These are phyloP conservation scores for Dacryopinax primogenitus DNA, from an alignment of 768 basidiomycete species.

Conservation along the genomic window DNA sequence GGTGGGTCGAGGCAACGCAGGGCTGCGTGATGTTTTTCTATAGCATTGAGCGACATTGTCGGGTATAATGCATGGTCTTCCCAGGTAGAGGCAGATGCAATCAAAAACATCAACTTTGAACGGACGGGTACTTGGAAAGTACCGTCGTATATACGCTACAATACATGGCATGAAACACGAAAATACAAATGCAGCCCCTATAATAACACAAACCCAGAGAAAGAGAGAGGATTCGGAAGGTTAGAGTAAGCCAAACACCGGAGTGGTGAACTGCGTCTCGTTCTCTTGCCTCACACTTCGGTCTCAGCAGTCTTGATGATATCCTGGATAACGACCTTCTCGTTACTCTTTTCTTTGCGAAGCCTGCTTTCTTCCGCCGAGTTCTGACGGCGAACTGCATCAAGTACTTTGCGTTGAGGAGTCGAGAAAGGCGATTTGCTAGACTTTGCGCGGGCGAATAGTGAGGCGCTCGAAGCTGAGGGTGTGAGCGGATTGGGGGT, in stretches of 20 bases:
- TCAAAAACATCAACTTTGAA: too few relatives aligned
- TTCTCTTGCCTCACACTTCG: background rate
- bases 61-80: too few relatives aligned
- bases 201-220: background rate
- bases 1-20: slow-evolving; percentile 54
- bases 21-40: slow-evolving; percentile 30
- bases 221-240: background rate
- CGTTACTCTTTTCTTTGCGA: background rate
- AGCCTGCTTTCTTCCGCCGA: background rate
- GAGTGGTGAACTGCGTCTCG: background rate
- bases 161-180: background rate
- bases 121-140: too few relatives aligned
- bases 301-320: background rate
- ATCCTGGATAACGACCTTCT: background rate
- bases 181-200: background rate
- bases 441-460: background rate
- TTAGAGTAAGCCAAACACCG: background rate
- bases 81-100: too few relatives aligned
- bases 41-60: background rate
- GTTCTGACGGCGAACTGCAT: background rate
- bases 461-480: background rate
- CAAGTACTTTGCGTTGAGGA: background rate
- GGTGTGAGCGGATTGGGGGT: background rate
- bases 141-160: too few relatives aligned
- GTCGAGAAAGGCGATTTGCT: background rate